Evolutionary conservation across 2,329 filamentous ascomycete species (phyloP).

Genomic region (Ophiostoma sp.): DNA sequence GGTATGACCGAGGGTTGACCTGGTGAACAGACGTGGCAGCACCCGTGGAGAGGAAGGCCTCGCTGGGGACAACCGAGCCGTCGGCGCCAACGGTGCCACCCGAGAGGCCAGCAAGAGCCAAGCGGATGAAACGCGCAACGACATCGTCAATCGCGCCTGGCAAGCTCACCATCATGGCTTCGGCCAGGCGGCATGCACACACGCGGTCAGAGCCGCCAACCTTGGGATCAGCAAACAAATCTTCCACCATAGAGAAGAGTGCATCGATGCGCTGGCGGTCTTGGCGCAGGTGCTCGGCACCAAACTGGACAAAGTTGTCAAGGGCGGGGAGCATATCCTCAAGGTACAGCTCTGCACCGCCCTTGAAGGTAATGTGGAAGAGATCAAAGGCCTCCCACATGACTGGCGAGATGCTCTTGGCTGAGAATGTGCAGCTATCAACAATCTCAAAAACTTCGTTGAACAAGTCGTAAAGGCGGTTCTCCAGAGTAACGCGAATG

Average conservation of each 20-base stretch:
- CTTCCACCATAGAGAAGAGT: conserved; percentile 86
- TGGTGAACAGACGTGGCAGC: conserved; percentile 26
- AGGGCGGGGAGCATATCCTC: conserved; percentile 98
- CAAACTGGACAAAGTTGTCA: conserved; percentile 96
- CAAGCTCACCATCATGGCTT: conserved; percentile 94
- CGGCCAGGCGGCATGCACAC: conserved; percentile 94
- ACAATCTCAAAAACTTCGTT: conserved; percentile 99
- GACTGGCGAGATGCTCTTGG: conserved; percentile 87
- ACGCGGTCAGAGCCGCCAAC: conserved; percentile 92
- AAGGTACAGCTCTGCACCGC: conserved; percentile 91
- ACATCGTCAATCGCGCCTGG: conserved; percentile 83
- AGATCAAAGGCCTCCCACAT: conserved; percentile 99
- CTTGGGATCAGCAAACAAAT: conserved; percentile 89
- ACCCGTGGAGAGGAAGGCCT: conserved; percentile 20
- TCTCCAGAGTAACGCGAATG: conserved; percentile 90
- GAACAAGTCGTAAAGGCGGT: conserved; percentile 96
- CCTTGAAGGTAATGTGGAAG: conserved; percentile 95
- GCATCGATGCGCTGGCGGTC: conserved; percentile 84
- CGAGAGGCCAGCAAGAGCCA: conserved; percentile 78
- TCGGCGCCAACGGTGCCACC: conserved; percentile 51
- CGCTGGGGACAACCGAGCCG: conserved; percentile 24
- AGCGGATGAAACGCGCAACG: conserved; percentile 78
- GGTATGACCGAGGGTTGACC: conserved; percentile 84
- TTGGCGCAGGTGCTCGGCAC: conserved; percentile 70
- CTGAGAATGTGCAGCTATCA: conserved; percentile 96